Conservation (phyloP, 108 stramenopile species). For the Pseudonitzschia pungens region DNA sequence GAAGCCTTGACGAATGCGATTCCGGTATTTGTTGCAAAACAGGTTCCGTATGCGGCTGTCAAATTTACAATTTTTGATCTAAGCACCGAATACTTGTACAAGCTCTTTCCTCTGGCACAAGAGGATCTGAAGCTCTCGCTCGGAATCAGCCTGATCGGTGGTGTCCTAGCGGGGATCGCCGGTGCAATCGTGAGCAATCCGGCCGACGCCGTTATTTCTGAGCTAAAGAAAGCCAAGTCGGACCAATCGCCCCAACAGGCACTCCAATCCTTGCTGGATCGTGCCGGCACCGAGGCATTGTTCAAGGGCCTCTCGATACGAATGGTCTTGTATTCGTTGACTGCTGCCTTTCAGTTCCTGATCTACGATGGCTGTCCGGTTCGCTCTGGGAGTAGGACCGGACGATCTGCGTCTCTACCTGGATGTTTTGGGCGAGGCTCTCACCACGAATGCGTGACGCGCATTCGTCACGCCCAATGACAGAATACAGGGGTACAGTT, state of each 20-base stretch:
- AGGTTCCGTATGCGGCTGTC: constrained; percentile 50
- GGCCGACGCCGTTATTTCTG: constrained; percentile 57
- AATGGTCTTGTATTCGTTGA: constrained; percentile 64
- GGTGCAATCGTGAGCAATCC: constrained; percentile 71
- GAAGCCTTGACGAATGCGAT: constrained; percentile 55
- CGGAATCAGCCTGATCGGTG: constrained; percentile 62
- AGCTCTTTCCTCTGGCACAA: constrained; percentile 54
- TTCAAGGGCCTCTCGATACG: constrained; percentile 55
- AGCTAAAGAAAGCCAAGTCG: constrained; percentile 73
- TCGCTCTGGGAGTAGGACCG: constrained; percentile 64
- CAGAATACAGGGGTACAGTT: too few relatives aligned
- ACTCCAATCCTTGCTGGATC: constrained; percentile 34
- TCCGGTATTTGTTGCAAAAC: constrained; percentile 48
- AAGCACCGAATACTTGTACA: constrained; percentile 56
- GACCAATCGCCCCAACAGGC: constrained; percentile 54
- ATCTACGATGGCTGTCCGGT: constrained; percentile 69
- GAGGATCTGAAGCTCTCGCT: constrained; percentile 72
- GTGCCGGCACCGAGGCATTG: constrained; percentile 46
- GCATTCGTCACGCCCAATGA: too few relatives aligned
- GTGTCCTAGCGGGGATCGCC: constrained; percentile 61
- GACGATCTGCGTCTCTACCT: constrained; percentile 79
- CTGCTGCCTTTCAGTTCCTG: constrained; percentile 67
- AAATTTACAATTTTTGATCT: constrained; percentile 73
- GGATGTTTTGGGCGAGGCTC: constrained; percentile 66
- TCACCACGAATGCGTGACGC: constrained; percentile 3